Conservation (phyloP, 1,284 basidiomycete species). For the Microbotryum silenes-acaulis region DNA sequence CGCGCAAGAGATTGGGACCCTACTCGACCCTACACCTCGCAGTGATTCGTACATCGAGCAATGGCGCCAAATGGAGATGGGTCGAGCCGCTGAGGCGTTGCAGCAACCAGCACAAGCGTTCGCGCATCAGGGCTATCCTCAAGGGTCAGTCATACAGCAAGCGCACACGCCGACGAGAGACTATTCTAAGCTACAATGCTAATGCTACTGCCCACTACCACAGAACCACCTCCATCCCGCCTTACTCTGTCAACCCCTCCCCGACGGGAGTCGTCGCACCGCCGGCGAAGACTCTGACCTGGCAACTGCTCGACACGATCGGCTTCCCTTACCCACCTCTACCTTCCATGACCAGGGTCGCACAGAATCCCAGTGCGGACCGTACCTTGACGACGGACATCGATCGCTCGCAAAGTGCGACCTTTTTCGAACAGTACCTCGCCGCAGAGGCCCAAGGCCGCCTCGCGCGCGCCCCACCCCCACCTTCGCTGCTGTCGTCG, state of each 20-base stretch:
- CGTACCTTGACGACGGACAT: background rate
- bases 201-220: background rate
- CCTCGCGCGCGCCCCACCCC: background rate
- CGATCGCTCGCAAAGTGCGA: background rate
- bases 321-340: conserved; percentile 10
- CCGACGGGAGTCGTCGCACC: background rate
- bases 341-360: background rate
- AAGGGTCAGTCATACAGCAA: background rate
- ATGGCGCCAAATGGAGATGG: conserved; percentile 8
- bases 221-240: background rate
- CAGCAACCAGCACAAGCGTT: background rate
- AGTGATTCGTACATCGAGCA: background rate
- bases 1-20: conserved; percentile 9
- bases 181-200: background rate
- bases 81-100: background rate
- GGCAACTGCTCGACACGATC: conserved; percentile 6
- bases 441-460: background rate
- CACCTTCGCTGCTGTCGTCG: conserved; percentile 3
- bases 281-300: background rate
- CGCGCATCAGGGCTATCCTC: background rate
- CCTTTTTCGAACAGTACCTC: conserved; percentile 5
- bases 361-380: background rate
- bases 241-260: background rate
- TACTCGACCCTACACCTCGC: background rate
- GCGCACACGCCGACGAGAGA: background rate